A percentile compares a stretch with the other conserved stretches of the same genome.
Evolutionary conservation across 768 basidiomycete genomes (phyloP).

Genomic region (Phylloporus rhodoxanthus): DNA sequence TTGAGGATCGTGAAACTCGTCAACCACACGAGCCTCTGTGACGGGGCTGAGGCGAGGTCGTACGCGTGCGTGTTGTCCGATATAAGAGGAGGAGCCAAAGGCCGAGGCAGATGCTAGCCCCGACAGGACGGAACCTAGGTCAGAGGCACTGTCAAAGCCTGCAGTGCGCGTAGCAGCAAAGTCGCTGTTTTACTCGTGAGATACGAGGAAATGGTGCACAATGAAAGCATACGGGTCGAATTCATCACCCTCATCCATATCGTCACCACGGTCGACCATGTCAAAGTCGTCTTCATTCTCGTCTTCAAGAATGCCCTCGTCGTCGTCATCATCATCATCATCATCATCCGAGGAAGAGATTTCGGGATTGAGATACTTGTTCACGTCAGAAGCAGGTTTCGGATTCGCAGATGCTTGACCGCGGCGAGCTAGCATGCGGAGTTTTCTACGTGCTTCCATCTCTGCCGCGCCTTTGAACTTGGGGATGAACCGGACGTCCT

Average conservation of each 20-base stretch:
- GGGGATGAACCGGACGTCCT: slow-evolving; percentile 60
- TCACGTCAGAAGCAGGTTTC: slow-evolving; percentile 20
- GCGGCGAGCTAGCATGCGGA: slow-evolving; percentile 60
- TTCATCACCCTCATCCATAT: slow-evolving; percentile 63
- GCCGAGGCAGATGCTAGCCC: slow-evolving; percentile 44
- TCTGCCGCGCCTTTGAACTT: slow-evolving; percentile 81
- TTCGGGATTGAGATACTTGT: slow-evolving; percentile 43
- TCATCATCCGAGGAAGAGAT: slow-evolving; percentile 46
- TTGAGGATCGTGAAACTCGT: slow-evolving; percentile 24
- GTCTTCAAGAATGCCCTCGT: slow-evolving; percentile 37
- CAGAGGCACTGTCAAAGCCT: slow-evolving; percentile 59
- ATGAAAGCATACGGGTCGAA: slow-evolving; percentile 66
- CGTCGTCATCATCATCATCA: slow-evolving; percentile 50
- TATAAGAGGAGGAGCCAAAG: slow-evolving; percentile 43
- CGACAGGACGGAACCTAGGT: slow-evolving; percentile 56
- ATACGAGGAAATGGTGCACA: neutral
- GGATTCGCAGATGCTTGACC: slow-evolving; percentile 29
- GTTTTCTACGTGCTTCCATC: slow-evolving; percentile 69
- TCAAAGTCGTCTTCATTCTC: slow-evolving; percentile 49
- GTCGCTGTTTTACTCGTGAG: slow-evolving; percentile 40
- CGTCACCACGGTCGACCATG: slow-evolving; percentile 41
- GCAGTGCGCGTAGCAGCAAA: slow-evolving; percentile 58
- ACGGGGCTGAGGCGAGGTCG: slow-evolving; percentile 59
- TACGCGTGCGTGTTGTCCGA: slow-evolving; percentile 30
- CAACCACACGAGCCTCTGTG: slow-evolving; percentile 42